These are phyloP conservation scores for Ogataea glucozyma DNA, from an alignment of 805 yeast genomes.

Conservation along the genomic window DNA sequence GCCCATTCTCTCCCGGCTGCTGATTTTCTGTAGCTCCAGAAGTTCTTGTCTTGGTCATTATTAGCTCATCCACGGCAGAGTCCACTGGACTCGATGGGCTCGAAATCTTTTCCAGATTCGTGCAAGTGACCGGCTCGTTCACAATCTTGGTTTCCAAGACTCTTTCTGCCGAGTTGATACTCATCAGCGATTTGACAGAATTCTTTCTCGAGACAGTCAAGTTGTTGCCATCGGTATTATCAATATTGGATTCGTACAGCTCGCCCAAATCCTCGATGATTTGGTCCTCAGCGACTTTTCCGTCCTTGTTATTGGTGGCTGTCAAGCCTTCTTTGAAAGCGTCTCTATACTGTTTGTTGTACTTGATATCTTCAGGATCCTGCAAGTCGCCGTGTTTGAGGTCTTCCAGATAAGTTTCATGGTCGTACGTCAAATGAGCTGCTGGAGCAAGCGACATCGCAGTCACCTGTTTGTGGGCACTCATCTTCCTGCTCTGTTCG, in stretches of 20 bases:
- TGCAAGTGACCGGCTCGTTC: constrained; percentile 16
- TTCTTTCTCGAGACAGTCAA: constrained; percentile 33
- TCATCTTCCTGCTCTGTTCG: constrained; percentile 29
- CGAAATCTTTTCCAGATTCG: neutral
- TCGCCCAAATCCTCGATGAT: constrained; percentile 33
- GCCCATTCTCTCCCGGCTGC: no score
- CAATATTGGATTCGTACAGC: constrained; percentile 35
- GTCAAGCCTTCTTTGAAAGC: constrained; percentile 18
- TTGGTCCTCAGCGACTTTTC: constrained; percentile 25
- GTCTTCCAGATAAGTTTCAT: constrained; percentile 31
- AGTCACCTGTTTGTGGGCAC: constrained; percentile 47
- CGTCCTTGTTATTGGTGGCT: constrained; percentile 14
- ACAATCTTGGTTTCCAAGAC: constrained; percentile 26
- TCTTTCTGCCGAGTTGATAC: constrained; percentile 32
- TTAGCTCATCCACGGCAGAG: neutral
- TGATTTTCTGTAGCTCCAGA: no score
- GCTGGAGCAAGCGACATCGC: constrained; percentile 37
- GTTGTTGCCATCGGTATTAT: constrained; percentile 31
- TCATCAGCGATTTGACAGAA: constrained; percentile 31
- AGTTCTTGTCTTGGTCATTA: neutral
- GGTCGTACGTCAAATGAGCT: constrained; percentile 26
- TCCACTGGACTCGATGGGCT: no score
- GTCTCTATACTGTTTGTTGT: constrained; percentile 16
- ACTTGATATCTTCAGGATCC: constrained; percentile 21
- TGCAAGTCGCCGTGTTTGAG: constrained; percentile 23